These are phyloP conservation scores for Globisporangium cystogenes DNA, from an alignment of 352 stramenopile species.

Conservation along the genomic window DNA sequence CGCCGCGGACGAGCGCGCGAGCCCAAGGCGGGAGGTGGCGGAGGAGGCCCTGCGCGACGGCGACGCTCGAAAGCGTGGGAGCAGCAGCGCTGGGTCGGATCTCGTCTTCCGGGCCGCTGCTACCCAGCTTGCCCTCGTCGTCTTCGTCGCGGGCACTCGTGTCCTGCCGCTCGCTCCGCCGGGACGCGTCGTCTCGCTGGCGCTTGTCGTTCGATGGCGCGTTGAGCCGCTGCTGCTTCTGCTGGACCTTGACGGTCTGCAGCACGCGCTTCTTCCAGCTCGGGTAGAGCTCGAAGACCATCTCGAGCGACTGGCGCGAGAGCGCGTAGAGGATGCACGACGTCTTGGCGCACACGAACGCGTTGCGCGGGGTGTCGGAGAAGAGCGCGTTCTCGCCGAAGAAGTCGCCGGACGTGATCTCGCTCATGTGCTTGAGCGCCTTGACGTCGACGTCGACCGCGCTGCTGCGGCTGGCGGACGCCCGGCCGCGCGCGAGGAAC, in stretches of 20 bases:
- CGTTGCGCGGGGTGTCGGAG: constrained; percentile 28
- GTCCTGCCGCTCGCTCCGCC: constrained; percentile 1
- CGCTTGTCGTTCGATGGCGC: constrained; percentile 7
- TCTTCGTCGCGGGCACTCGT: background rate
- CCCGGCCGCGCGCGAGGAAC: background rate
- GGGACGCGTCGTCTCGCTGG: background rate
- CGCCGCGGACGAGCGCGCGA: constrained; percentile 11
- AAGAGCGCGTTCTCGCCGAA: constrained; percentile 44
- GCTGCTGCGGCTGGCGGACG: background rate
- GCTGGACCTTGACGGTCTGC: constrained; percentile 35
- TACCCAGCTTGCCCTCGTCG: background rate
- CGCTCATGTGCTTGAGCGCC: constrained; percentile 24
- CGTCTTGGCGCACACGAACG: constrained; percentile 28
- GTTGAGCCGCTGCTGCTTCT: constrained; percentile 30
- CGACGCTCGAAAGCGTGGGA: background rate
- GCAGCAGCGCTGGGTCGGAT: background rate
- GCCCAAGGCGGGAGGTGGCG: constrained; percentile 7
- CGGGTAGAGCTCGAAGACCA: constrained; percentile 43
- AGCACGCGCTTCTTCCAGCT: constrained; percentile 47
- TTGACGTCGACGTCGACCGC: constrained; percentile 2
- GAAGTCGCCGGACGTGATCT: constrained; percentile 27
- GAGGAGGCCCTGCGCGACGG: constrained; percentile 1
- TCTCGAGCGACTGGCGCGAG: constrained; percentile 34
- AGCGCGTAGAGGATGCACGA: constrained; percentile 45
- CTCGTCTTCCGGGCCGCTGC: background rate